Evolutionary conservation across 2,329 filamentous ascomycete genomes (phyloP).

Genomic region (Fusarium sacchari): DNA sequence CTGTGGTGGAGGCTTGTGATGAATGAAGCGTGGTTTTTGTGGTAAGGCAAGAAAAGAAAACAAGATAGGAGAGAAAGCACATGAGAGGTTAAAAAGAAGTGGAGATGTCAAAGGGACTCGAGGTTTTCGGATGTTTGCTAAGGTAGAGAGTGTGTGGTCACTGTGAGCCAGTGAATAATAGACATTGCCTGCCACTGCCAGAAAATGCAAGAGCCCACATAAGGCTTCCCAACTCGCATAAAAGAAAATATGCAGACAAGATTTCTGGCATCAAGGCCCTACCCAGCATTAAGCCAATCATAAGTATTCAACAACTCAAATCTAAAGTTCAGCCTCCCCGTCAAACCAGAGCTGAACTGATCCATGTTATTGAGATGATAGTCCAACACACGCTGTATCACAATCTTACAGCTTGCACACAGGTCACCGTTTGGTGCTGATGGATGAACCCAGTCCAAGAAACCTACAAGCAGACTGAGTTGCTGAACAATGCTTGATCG

Average conservation of each 20-base stretch:
- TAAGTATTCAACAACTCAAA: conserved; percentile 11
- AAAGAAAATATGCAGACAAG: too few species aligned
- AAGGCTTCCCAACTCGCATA: too few species aligned
- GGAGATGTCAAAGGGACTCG: rapidly evolving
- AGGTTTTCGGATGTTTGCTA: background rate
- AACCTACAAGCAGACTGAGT: background rate
- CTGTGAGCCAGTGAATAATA: background rate
- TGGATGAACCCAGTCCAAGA: conserved; percentile 15
- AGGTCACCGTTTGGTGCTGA: conserved; percentile 7
- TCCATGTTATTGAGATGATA: conserved; percentile 2
- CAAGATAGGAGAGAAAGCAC: rapidly evolving
- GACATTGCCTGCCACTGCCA: background rate
- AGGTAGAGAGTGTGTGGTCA: background rate
- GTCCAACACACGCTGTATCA: conserved; percentile 9
- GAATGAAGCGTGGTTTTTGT: rapidly evolving
- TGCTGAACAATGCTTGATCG: conserved; percentile 13
- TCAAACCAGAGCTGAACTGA: background rate
- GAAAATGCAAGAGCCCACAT: rapidly evolving
- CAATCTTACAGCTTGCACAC: conserved; percentile 5
- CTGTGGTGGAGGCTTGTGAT: background rate
- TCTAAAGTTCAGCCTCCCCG: background rate
- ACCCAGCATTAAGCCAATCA: conserved; percentile 2
- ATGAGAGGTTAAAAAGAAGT: rapidly evolving
- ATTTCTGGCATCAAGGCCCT: too few species aligned
- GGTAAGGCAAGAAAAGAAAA: background rate